These are phyloP conservation scores for Ichthyophthirius multifiliis DNA, from an alignment of 169 alveolate species.

Conservation along the genomic window DNA sequence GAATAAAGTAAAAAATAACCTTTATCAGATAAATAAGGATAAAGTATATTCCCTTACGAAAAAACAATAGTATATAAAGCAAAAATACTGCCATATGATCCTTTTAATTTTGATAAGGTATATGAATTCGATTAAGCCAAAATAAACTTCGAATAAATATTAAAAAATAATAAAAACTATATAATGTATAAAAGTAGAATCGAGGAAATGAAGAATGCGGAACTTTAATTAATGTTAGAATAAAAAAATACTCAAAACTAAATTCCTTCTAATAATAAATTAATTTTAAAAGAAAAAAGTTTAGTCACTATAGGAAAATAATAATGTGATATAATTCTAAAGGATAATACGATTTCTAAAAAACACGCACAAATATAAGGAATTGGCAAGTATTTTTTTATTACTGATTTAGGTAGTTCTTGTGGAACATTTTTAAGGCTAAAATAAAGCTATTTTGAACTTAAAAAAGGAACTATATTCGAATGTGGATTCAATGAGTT, in stretches of 20 bases:
- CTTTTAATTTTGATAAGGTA: not conserved
- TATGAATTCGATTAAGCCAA: not conserved
- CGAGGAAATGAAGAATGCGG: too few relatives aligned
- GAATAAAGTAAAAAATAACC: too few relatives aligned
- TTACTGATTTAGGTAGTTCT: not conserved
- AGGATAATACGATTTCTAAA: not conserved
- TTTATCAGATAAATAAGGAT: too few relatives aligned
- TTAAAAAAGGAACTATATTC: not conserved
- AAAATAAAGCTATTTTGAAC: not conserved
- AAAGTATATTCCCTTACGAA: too few relatives aligned
- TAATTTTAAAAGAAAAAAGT: not conserved
- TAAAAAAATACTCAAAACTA: not conserved
- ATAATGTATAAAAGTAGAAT: too few relatives aligned
- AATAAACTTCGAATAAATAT: not conserved
- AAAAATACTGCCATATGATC: constrained; percentile 10
- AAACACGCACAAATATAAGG: not conserved
- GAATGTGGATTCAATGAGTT: not conserved
- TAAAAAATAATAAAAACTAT: too few relatives aligned
- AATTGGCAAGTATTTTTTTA: not conserved
- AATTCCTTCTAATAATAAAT: not conserved
- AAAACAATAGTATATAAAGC: too few relatives aligned
- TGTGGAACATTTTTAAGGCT: not conserved
- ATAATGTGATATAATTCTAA: not conserved
- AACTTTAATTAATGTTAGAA: not conserved
- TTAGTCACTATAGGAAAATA: not conserved